Percentiles rank a stretch among this genome's conserved stretches.
Evolutionary conservation across 108 stramenopile species (phyloP).

Genomic region (Cyclotella cryptica): DNA sequence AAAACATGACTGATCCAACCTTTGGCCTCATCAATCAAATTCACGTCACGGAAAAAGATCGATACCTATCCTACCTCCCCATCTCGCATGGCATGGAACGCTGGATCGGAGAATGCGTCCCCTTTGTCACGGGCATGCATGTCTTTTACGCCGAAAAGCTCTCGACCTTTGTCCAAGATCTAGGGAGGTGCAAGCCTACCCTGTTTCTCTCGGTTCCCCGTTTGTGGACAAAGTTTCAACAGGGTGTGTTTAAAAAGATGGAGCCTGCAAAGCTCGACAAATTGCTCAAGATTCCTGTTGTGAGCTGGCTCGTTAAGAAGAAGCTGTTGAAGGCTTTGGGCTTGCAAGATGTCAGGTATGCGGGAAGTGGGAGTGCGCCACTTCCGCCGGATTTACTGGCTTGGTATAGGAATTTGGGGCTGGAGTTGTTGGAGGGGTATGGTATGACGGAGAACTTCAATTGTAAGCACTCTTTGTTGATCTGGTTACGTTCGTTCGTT

Average conservation of each 20-base stretch:
- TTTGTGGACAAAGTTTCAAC: conserved; percentile 85
- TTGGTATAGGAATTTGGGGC: conserved; percentile 75
- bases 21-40: conserved; percentile 57
- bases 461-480: conserved; percentile 30
- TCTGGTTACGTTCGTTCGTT: background rate
- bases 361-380: conserved; percentile 79
- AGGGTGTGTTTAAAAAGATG: conserved; percentile 77
- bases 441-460: conserved; percentile 91
- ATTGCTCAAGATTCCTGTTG: conserved; percentile 68
- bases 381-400: conserved; percentile 63
- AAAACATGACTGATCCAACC: conserved; percentile 64
- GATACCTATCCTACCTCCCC: conserved; percentile 80
- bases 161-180: conserved; percentile 73
- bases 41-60: conserved; percentile 66
- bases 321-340: conserved; percentile 82
- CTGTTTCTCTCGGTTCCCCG: conserved; percentile 82
- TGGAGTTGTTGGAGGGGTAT: conserved; percentile 81
- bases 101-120: conserved; percentile 79
- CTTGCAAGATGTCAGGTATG: conserved; percentile 66
- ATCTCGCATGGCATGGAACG: conserved; percentile 86
- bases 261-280: conserved; percentile 64
- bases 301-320: conserved; percentile 65
- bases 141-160: conserved; percentile 76
- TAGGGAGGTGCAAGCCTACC: conserved; percentile 73
- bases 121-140: conserved; percentile 57